Percentiles rank a stretch among this genome's conserved stretches.
Evolutionary conservation across 768 basidiomycete genomes (phyloP).

Genomic region (Lyophyllum atratum): DNA sequence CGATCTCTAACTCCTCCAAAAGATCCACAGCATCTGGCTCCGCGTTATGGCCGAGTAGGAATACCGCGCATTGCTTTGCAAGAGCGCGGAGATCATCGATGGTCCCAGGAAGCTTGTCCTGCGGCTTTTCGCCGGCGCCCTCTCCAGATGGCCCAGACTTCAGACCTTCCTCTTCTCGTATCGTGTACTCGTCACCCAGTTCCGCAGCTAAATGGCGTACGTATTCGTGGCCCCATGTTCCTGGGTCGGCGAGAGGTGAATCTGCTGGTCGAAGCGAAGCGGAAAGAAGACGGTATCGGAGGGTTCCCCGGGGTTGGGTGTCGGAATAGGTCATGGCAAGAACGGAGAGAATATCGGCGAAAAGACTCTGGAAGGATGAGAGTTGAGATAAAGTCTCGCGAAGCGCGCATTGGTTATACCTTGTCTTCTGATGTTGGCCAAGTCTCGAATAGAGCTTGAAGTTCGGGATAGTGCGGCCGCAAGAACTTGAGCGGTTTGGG

Average conservation of each 20-base stretch:
- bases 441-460: conserved; percentile 81
- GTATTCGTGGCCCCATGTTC: conserved; percentile 99
- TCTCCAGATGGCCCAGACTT: conserved; percentile 22
- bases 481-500: conserved; percentile 99
- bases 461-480: conserved; percentile 87
- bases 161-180: conserved; percentile 57
- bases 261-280: conserved; percentile 65
- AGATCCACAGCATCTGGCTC: conserved; percentile 98
- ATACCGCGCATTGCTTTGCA: conserved; percentile 83
- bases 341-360: conserved; percentile 96
- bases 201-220: conserved; percentile 96
- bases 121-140: conserved; percentile 27
- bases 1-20: conserved; percentile 89
- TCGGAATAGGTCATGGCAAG: conserved; percentile 99
- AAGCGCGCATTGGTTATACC: conserved; percentile 35
- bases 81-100: conserved; percentile 76
- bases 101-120: conserved; percentile 52
- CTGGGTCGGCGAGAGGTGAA: conserved; percentile 80
- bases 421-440: conserved; percentile 82
- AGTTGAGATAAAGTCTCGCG: background rate
- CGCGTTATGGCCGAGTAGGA: conserved; percentile 91
- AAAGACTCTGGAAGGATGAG: conserved; percentile 66
- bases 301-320: conserved; percentile 93
- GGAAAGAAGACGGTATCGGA: conserved; percentile 88
- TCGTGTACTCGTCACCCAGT: conserved; percentile 87